A percentile compares a stretch with the other conserved stretches of the same genome.
Evolutionary conservation across 192 early-diverging fungal species (phyloP).

Genomic region (Neocallimastix lanati): DNA sequence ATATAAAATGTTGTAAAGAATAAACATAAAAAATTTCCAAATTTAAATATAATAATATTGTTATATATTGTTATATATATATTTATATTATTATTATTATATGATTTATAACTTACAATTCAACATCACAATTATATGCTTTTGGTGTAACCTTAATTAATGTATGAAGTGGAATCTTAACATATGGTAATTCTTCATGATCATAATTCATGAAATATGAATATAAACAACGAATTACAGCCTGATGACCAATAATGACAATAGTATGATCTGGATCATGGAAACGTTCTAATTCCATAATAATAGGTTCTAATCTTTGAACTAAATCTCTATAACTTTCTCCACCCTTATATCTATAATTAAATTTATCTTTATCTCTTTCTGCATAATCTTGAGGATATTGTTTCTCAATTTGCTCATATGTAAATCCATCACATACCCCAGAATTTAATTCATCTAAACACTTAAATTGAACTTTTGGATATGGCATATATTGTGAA

Average conservation of each 20-base stretch:
- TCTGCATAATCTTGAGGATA: slow-evolving; percentile 89
- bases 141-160: slow-evolving; percentile 92
- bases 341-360: slow-evolving; percentile 42
- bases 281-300: slow-evolving; percentile 64
- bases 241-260: slow-evolving; percentile 93
- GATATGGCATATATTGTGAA: slow-evolving; percentile 52
- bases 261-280: slow-evolving; percentile 58
- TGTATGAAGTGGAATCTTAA: slow-evolving; percentile 95
- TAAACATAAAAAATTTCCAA: too few species aligned
- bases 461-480: slow-evolving; percentile 90
- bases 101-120: slow-evolving; percentile 31
- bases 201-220: slow-evolving; percentile 89
- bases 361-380: slow-evolving; percentile 93
- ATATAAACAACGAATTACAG: slow-evolving; percentile 91
- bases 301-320: slow-evolving; percentile 87
- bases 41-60: too few species aligned
- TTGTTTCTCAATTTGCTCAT: slow-evolving; percentile 88
- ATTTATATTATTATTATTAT: slow-evolving; percentile 1
- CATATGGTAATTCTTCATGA: slow-evolving; percentile 91
- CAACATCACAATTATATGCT: slow-evolving; percentile 88
- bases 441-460: slow-evolving; percentile 95
- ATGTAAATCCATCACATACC: slow-evolving; percentile 95
- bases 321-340: slow-evolving; percentile 94
- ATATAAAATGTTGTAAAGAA: too few species aligned
- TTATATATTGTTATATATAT: neutral